Evolutionary conservation across 371 early-diverging fungal genomes (phyloP), one percentile per base, ranked within the genome.

Genomic region (Parasitella parasitica): DNA sequence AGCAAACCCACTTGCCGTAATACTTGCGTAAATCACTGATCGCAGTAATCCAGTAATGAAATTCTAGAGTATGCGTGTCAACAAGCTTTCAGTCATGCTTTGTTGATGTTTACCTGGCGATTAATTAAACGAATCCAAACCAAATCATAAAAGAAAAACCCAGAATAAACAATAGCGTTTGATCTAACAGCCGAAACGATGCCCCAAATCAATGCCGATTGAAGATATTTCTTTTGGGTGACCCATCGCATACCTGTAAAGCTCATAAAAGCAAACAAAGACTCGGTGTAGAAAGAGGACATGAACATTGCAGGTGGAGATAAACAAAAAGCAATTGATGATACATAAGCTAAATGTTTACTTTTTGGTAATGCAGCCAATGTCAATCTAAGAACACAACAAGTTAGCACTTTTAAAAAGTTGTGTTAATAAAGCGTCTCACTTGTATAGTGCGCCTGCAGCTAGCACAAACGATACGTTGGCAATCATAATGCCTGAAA

Each of bases 241-340:
- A 79, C 65, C 48, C 73, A 76, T 28, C 78, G 56, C 93, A 96
- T 91, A 6, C 95, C 95, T 0, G 77, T 67, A 68, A 97, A 96
- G 1, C 86, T 82, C 2, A 94, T 75, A 15, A 83, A 69, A 0
- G 94, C 89, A 79, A 96, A 97, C n/a, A 88, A 67, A 27, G 92
- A 89, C 69, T 97, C 97, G 0, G 96, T 88, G 64, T 96, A 92
- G 18, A 94, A 80, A 4, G 94, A 82, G 8, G 96, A 92, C 91
- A 95, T 89, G 67, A 97, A 95, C 61, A 92, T 81, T 4, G 88
- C 82, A 1, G 94, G 85, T 6, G 96, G 96, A 2, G 90, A 86
- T 32, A 92, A 54, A 57, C 82, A 81, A 67, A 89, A 96, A 7
- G 92, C 83, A 28, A 94, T 63, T 0, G 92, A 85, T 0, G 93